phyloP scores from a whole-genome alignment of 2,329 filamentous ascomycete genomes.

The Sporothrix brasiliensis region DNA sequence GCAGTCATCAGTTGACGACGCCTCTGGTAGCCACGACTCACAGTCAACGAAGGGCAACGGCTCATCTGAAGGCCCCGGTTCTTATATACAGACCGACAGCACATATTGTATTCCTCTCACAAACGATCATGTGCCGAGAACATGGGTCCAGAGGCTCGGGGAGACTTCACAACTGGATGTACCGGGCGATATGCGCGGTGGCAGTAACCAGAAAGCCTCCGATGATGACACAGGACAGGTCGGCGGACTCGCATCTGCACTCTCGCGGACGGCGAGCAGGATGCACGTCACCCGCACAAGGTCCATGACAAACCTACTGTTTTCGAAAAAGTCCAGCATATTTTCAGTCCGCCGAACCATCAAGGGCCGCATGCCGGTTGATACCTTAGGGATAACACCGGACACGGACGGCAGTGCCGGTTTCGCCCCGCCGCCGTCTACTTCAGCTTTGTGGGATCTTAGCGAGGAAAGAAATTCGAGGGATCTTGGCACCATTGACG shows the following conservation, averaged over 20 bases:
- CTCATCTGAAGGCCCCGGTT: too few relatives aligned
- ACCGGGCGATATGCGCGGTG: not conserved
- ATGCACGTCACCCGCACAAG: not conserved
- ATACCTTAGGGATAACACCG: not conserved
- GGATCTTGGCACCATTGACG: not conserved
- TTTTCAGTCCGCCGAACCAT: not conserved
- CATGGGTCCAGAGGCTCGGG: not conserved
- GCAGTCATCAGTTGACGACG: too few relatives aligned
- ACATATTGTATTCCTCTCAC: too few relatives aligned
- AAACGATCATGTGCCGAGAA: not conserved
- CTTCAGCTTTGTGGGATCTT: too few relatives aligned
- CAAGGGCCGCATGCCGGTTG: not conserved
- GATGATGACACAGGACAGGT: not conserved
- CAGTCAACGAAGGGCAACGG: too few relatives aligned
- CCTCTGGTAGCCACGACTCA: too few relatives aligned
- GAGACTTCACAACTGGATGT: not conserved
- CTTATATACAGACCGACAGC: too few relatives aligned
- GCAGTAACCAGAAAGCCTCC: not conserved
- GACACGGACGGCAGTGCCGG: not conserved
- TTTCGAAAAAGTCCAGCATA: not conserved
- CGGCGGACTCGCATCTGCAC: not conserved
- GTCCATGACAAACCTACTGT: not conserved
- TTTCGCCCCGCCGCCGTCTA: not conserved
- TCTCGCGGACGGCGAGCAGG: not conserved
- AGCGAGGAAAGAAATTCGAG: too few relatives aligned